A percentile compares a stretch with the other conserved stretches of the same genome.
Evolutionary conservation across 2,329 filamentous ascomycete species (phyloP).

Genomic region (Penicillium sp.): DNA sequence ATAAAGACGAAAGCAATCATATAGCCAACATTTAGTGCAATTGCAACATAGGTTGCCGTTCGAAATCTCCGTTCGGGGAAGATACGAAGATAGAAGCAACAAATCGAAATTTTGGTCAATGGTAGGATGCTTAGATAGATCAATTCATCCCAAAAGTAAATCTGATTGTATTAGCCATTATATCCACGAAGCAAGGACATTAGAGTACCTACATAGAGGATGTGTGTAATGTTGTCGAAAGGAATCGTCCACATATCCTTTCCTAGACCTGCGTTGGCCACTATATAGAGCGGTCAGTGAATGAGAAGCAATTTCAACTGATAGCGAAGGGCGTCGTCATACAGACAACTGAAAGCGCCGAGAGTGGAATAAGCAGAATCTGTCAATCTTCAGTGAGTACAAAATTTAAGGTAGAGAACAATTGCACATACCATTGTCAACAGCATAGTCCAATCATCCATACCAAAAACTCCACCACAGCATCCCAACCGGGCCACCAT

Average conservation of each 20-base stretch:
- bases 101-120: constrained; percentile 34
- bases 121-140: constrained; percentile 36
- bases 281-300: constrained; percentile 25
- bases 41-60: constrained; percentile 28
- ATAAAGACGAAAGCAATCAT: constrained; percentile 34
- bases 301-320: not conserved
- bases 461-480: constrained; percentile 38
- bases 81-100: constrained; percentile 44
- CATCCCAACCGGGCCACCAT: constrained; percentile 39
- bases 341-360: constrained; percentile 29
- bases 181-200: constrained; percentile 22
- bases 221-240: constrained; percentile 43
- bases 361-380: constrained; percentile 25
- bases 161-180: constrained; percentile 26
- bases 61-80: constrained; percentile 42
- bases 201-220: constrained; percentile 37
- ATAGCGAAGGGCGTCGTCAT: constrained; percentile 6
- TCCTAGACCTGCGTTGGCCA: constrained; percentile 44
- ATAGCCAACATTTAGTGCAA: constrained; percentile 34
- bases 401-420: not conserved
- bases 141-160: constrained; percentile 35
- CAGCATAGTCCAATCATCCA: constrained; percentile 44
- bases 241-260: constrained; percentile 48
- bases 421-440: constrained; percentile 30
- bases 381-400: constrained; percentile 1